Evolutionary conservation across 768 basidiomycete genomes (phyloP), one percentile per base, ranked within the genome.

Genomic region (Lactifluus subvellereus): DNA sequence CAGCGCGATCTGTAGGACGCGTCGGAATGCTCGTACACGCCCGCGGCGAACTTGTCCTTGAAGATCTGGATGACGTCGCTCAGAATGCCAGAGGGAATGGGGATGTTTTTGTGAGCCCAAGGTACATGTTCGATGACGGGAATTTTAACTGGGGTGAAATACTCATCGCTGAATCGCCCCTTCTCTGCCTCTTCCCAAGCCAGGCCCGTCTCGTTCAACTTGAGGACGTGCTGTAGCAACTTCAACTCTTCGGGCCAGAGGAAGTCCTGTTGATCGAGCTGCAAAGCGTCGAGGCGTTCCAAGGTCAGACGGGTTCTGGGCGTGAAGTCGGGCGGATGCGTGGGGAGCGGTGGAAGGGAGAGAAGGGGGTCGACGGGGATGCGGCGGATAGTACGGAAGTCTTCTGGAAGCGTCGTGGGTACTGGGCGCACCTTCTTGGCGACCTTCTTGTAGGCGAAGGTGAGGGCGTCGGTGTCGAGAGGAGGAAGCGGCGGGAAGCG

Each of bases 71-170:
- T 22, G 22, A n/a, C 72, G 51, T 77, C 66, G 4, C 59, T 38
- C 5, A 63, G 59, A 42, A 65, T 61, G 0, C 67, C 67, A 6
- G 55, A 9, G 22, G 66, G 66, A 14, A 70, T 62, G 7, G 65
- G 68, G n/a, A 66, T 43, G 22, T 22, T 22, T 22, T 22, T 22
- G 22, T 22, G 22, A 22, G 22, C 22, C 22, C 22, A 22, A 2
- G 72, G 76, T 48, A 59, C 77, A 75, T 81, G 0, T 77, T 77
- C 27, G 13, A 48, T 80, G 76, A 0, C 62, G 74, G 0, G 64
- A 5, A 37, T 37, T 37, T 37, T 37, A 4, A 37, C 35, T 37
- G 35, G 35, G 22, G 22, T 22, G 22, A 22, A 22, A 22, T 22
- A 22, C 22, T 22, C 22, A 22, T 22, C 22, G 22, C 22, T 22